Evolutionary conservation across 2,329 filamentous ascomycete species (phyloP).

Genomic region (Scedosporium boydii): DNA sequence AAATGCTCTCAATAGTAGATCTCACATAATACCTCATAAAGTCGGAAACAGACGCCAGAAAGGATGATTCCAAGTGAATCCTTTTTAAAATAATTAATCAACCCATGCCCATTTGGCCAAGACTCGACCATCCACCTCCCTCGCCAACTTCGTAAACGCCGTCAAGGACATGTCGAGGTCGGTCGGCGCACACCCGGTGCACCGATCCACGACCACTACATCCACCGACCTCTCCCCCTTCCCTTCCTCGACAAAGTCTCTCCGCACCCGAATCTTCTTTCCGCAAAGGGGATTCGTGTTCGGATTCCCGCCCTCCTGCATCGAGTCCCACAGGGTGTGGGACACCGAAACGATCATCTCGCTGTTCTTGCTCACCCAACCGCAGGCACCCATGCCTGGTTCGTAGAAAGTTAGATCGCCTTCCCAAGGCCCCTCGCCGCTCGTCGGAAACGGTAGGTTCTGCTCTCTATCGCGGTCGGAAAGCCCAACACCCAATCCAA

Average conservation of each 20-base stretch:
- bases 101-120: conserved; percentile 17
- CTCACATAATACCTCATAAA: background rate
- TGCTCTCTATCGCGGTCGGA: conserved; percentile 19
- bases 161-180: conserved; percentile 39
- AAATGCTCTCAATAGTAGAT: background rate
- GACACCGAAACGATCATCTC: conserved; percentile 60
- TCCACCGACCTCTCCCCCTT: conserved; percentile 31
- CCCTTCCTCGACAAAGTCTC: conserved; percentile 19
- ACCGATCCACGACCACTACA: conserved; percentile 61
- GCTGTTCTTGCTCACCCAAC: conserved; percentile 38
- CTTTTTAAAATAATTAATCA: background rate
- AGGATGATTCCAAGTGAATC: background rate
- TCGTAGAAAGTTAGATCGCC: conserved; percentile 50
- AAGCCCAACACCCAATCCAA: conserved; percentile 49
- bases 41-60: background rate
- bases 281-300: conserved; percentile 49
- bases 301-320: conserved; percentile 36
- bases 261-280: conserved; percentile 50
- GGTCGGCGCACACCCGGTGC: conserved; percentile 34
- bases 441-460: conserved; percentile 1
- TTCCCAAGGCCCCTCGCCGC: background rate
- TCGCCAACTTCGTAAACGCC: conserved; percentile 36
- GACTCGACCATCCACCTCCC: conserved; percentile 16
- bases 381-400: conserved; percentile 60
- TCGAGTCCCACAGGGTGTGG: conserved; percentile 55